Conservation (phyloP, 441 rosid genomes). For the Pelargonium cotyledonis region DNA sequence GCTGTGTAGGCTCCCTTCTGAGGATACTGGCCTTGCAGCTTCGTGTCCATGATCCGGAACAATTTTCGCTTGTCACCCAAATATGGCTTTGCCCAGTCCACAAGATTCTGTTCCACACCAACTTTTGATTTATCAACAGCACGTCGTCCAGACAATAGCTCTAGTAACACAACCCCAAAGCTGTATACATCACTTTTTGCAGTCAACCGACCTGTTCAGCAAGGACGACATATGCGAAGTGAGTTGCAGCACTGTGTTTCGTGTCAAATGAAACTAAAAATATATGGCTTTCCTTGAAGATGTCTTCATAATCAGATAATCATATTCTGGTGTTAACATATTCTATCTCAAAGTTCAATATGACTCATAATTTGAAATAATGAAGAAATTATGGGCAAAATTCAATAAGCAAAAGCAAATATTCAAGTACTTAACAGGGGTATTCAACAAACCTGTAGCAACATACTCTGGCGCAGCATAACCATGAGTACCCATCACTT, state of each 20-base stretch:
- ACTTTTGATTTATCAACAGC: constrained; percentile 49
- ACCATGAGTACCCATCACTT: constrained; percentile 74
- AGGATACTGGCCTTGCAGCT: constrained; percentile 74
- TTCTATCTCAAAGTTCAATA: background rate
- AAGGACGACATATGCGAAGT: background rate
- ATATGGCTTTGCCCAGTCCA: constrained; percentile 84
- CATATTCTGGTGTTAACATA: background rate
- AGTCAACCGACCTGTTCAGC: constrained; percentile 58
- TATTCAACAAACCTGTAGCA: constrained; percentile 54
- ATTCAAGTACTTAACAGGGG: background rate
- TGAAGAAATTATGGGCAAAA: background rate
- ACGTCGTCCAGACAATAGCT: constrained; percentile 55
- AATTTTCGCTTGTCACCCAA: constrained; percentile 50
- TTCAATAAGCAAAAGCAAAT: background rate
- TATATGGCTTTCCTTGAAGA: constrained; percentile 45
- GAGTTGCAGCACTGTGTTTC: background rate
- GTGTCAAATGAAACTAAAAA: background rate
- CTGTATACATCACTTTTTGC: constrained; percentile 85
- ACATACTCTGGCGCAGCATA: constrained; percentile 91
- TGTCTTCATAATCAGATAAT: constrained; percentile 26
- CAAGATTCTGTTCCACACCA: constrained; percentile 47
- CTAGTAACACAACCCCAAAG: constrained; percentile 74
- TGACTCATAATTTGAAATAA: background rate
- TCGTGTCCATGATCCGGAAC: constrained; percentile 74
- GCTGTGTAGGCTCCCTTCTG: constrained; percentile 64